Conservation (phyloP, 192 early-diverging fungal species). For the Linnemannia hyalina region DNA sequence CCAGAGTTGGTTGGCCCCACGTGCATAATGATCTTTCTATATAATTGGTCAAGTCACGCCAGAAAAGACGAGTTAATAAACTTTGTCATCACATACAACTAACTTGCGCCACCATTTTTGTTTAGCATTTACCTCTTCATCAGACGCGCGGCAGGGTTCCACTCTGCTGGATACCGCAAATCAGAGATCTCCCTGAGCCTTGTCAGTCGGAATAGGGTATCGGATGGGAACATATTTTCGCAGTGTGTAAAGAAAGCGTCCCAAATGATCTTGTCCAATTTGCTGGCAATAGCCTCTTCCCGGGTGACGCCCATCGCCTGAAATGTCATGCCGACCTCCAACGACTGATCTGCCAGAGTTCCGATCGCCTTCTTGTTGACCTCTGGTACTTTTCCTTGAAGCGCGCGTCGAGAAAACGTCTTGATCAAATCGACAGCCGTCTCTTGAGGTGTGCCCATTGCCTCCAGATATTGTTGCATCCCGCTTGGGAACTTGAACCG, state of each 20-base stretch:
- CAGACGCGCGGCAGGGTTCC: constrained; percentile 79
- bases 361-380: constrained; percentile 27
- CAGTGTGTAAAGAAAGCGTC: constrained; percentile 36
- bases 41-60: not conserved
- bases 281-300: constrained; percentile 34
- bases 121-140: constrained; percentile 70
- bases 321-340: constrained; percentile 52
- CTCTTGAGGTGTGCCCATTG: constrained; percentile 32
- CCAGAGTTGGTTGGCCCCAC: constrained; percentile 98
- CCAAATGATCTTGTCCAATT: constrained; percentile 42
- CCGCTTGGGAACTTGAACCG: constrained; percentile 27
- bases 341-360: constrained; percentile 17
- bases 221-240: constrained; percentile 31
- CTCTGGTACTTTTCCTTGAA: constrained; percentile 29
- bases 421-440: constrained; percentile 21
- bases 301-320: constrained; percentile 41
- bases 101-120: not conserved
- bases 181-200: constrained; percentile 76
- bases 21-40: constrained; percentile 89
- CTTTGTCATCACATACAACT: not conserved
- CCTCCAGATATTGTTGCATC: constrained; percentile 33
- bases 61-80: not conserved
- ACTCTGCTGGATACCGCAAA: constrained; percentile 83
- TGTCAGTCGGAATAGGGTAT: constrained; percentile 17
- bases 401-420: constrained; percentile 6